These are phyloP conservation scores for Fraxinus dipetala DNA, from an alignment of 305 asterid genomes.

Conservation along the genomic window DNA sequence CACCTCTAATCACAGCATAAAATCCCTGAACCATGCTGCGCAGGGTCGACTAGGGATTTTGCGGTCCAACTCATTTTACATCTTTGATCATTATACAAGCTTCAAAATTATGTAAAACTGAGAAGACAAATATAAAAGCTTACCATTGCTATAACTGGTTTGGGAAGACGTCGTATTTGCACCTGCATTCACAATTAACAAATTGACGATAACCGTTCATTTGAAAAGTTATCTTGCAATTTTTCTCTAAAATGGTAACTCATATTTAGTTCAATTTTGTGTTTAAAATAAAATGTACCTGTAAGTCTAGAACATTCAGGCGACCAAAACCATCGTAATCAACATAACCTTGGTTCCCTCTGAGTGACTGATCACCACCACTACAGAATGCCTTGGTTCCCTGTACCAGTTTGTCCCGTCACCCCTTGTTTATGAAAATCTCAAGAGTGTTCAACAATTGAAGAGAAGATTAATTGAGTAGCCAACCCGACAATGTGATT, in stretches of 20 bases:
- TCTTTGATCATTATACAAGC: neutral
- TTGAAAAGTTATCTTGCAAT: neutral
- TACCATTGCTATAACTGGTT: constrained; percentile 94
- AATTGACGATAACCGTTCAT: neutral
- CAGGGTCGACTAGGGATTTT: neutral
- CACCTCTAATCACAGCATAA: neutral
- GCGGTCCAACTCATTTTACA: neutral
- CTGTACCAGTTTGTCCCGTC: too few relatives aligned
- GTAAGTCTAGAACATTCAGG: constrained; percentile 81
- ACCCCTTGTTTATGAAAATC: too few relatives aligned
- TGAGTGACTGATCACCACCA: constrained; percentile 86
- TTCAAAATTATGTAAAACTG: neutral
- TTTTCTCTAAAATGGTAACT: neutral
- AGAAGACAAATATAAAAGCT: constrained; percentile 4
- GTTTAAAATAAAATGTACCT: constrained; percentile 35
- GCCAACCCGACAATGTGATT: too few relatives aligned
- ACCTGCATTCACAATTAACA: constrained; percentile 37
- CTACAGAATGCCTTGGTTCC: constrained; percentile 65
- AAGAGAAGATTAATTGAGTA: too few relatives aligned
- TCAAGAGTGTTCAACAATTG: too few relatives aligned
- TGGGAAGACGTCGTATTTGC: constrained; percentile 88
- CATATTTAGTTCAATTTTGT: neutral
- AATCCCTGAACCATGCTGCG: neutral
- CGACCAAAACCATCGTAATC: constrained; percentile 81
- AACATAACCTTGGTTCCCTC: constrained; percentile 76